phyloP scores from a whole-genome alignment of 345 rosid genomes.

The Boechera divaricarpa region DNA sequence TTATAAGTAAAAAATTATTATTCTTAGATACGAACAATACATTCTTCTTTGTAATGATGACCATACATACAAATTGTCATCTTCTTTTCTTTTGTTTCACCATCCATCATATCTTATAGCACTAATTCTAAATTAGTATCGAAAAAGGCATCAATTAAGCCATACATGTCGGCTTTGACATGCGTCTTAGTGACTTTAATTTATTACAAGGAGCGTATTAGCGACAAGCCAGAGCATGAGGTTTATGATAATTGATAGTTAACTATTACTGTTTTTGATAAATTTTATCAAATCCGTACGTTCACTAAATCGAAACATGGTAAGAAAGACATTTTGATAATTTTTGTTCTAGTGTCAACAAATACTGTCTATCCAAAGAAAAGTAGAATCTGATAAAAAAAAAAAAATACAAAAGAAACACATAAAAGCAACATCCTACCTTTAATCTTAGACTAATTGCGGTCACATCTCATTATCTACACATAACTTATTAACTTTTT shows the following conservation, averaged over 20 bases:
- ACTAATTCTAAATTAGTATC: not conserved
- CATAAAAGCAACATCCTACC: not conserved
- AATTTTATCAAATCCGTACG: no score
- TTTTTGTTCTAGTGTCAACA: not conserved
- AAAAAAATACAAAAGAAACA: not conserved
- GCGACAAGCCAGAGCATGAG: not conserved
- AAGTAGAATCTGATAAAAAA: not conserved
- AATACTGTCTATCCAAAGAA: not conserved
- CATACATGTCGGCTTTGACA: not conserved
- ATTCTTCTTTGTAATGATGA: slow-evolving; percentile 10
- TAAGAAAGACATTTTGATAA: no score
- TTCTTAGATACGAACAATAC: not conserved
- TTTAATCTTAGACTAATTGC: not conserved
- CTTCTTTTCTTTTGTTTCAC: not conserved
- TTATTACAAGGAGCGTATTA: slow-evolving; percentile 6
- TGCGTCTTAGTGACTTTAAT: not conserved
- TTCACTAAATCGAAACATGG: no score
- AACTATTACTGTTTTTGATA: not conserved
- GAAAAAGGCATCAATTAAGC: not conserved
- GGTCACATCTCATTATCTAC: no score
- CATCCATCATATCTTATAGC: not conserved
- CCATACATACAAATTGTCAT: not conserved
- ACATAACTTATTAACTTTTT: not conserved
- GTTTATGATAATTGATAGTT: not conserved
- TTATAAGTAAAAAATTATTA: not conserved